Conservation (phyloP, 2,329 filamentous ascomycete genomes). For the Exophiala phaeomuriformis region DNA sequence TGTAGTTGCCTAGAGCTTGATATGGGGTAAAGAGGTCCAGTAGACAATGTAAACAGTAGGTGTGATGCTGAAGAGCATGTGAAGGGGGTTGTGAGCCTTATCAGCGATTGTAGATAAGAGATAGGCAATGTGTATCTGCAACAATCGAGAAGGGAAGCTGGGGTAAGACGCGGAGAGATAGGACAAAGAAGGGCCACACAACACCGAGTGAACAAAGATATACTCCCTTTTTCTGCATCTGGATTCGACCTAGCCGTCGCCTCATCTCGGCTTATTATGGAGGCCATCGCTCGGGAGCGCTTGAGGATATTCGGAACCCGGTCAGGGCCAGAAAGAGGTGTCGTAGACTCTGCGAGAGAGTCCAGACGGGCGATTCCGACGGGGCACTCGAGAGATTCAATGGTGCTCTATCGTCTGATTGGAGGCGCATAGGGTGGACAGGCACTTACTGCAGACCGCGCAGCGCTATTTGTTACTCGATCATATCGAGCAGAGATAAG, state of each 20-base stretch:
- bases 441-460: neutral
- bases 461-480: slow-evolving; percentile 24
- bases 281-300: slow-evolving; percentile 3
- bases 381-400: neutral
- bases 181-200: slow-evolving; percentile 3
- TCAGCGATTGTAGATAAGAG: slow-evolving; percentile 21
- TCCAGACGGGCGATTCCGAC: slow-evolving; percentile 18
- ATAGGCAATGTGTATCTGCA: slow-evolving; percentile 5
- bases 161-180: slow-evolving; percentile 2
- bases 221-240: neutral
- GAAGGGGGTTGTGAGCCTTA: slow-evolving; percentile 19
- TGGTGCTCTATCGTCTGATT: slow-evolving; percentile 5
- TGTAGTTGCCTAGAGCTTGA: slow-evolving; percentile 8
- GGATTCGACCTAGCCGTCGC: slow-evolving; percentile 4
- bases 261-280: neutral
- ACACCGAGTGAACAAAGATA: slow-evolving; percentile 5
- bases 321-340: neutral
- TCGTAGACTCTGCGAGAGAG: slow-evolving; percentile 5
- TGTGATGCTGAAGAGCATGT: slow-evolving; percentile 16
- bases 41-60: slow-evolving; percentile 3
- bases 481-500: slow-evolving; percentile 25
- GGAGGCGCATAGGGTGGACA: slow-evolving; percentile 1
- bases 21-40: slow-evolving; percentile 1
- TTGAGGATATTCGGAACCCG: slow-evolving; percentile 1
- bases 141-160: slow-evolving; percentile 4